phyloP scores from a whole-genome alignment of 2,329 filamentous ascomycete genomes.

The Helotiales sp. region DNA sequence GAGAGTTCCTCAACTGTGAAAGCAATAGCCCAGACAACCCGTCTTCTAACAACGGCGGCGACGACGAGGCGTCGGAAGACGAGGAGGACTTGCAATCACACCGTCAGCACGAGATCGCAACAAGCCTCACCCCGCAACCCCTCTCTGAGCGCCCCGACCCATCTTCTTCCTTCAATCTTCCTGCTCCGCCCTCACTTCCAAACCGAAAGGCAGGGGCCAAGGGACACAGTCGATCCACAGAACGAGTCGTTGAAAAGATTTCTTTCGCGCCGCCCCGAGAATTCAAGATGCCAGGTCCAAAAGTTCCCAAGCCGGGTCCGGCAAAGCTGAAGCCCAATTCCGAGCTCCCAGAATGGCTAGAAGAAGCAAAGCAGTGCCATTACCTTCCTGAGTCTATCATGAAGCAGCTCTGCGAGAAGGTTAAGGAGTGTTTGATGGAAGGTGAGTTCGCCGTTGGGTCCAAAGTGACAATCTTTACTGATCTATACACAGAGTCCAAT shows the following conservation, averaged over 20 bases:
- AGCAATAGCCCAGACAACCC: background rate
- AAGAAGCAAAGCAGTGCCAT: constrained; percentile 95
- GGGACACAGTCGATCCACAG: background rate
- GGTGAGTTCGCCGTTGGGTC: constrained; percentile 56
- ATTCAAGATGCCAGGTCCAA: constrained; percentile 24
- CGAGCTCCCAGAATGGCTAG: constrained; percentile 93
- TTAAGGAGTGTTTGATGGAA: constrained; percentile 99
- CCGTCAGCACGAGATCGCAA: background rate
- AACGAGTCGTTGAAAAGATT: background rate
- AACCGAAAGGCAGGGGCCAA: too few species aligned
- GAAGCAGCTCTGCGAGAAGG: constrained; percentile 98
- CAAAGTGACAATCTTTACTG: constrained; percentile 23
- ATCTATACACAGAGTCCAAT: constrained; percentile 77
- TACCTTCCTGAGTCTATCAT: constrained; percentile 95
- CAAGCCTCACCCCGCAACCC: constrained; percentile 1
- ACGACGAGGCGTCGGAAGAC: background rate
- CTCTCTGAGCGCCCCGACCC: constrained; percentile 9
- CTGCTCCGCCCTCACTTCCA: background rate
- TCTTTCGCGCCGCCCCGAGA: constrained; percentile 5
- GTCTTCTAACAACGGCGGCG: background rate
- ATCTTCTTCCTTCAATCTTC: background rate
- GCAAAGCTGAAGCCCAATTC: constrained; percentile 83
- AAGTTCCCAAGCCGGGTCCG: constrained; percentile 87
- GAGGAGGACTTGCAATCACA: background rate
- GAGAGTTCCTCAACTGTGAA: constrained; percentile 1